These are phyloP conservation scores for Lecanoromycetidae sp. DNA, from an alignment of 2,329 filamentous ascomycete genomes.

Conservation along the genomic window DNA sequence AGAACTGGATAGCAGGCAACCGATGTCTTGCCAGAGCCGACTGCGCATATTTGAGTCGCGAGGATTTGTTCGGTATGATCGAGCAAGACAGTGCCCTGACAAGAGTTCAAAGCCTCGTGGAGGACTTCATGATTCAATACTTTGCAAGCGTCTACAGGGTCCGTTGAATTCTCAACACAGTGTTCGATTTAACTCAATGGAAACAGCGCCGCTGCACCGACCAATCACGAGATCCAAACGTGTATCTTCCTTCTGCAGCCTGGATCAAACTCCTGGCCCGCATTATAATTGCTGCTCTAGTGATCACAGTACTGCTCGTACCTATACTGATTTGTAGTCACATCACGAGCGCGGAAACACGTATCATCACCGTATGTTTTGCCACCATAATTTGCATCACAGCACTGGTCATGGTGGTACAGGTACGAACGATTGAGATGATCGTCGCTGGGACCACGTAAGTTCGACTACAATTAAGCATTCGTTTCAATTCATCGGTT, in stretches of 20 bases:
- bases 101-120: not conserved
- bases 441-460: slow-evolving; percentile 14
- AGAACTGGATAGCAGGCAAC: slow-evolving; percentile 12
- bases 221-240: slow-evolving; percentile 2
- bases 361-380: slow-evolving; percentile 2
- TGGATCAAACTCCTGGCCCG: not conserved
- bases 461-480: not conserved
- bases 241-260: not conserved
- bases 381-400: slow-evolving; percentile 3
- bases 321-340: slow-evolving; percentile 4
- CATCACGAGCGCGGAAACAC: not conserved
- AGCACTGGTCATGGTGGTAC: slow-evolving; percentile 8
- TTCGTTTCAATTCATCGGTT: not conserved
- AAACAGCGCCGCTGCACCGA: not conserved
- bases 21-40: slow-evolving; percentile 10
- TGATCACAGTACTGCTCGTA: slow-evolving; percentile 8
- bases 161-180: not conserved
- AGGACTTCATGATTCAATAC: not conserved
- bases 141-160: not conserved
- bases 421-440: slow-evolving; percentile 12
- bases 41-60: slow-evolving; percentile 8
- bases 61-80: slow-evolving; percentile 8
- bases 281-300: slow-evolving; percentile 1
- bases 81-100: not conserved
- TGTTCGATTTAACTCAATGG: not conserved